Base-by-base conservation (phyloP, 805 yeast species). In the Torulaspora maleeae region DNA sequence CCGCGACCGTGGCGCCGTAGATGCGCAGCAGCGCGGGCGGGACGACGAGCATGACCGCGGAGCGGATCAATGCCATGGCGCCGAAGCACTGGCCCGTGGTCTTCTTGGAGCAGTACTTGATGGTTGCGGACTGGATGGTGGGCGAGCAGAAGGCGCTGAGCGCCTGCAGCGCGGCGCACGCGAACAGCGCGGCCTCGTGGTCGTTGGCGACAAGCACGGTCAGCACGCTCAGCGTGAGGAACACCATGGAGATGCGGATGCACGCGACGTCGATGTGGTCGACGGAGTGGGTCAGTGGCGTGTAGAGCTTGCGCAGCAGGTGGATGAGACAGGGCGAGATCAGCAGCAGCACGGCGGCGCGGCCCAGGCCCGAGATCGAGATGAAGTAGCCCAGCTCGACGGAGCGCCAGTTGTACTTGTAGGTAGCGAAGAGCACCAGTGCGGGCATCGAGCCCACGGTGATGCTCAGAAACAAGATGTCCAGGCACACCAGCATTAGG, bases 71-170 rank as follows among this genome's bases (percentile, higher is more conserved):
- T 0, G 87, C 78, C 36, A 83, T 61, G 0, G 83, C 87, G 8
- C 91, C 89, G 65, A 83, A 83, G 13, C 82, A 70, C 60, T 83
- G 88, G 13, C 95, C 95, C 4, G 78, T 72, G 49, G 74, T 74
- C 11, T 74, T 71, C 33, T 78, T 78, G 1, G 79, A 77, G 49
- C 73, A 76, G 60, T 80, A 80, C 59, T 85, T 85, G 43, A 80
- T 71, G 9, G 83, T 64, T 1, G 84, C 52, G 0, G 83, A 72
- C 55, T 78, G 82, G 9, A 82, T 50, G 0, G 82, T 71, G 1
- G 93, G 91, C 0, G 77, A 67, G 1, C 73, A 68, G 3, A 79
- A 44, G 0, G 80, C 67, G 1, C 80, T 77, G 33, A 81, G 56
- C 0, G 82, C 64, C 2, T 73, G 64, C 10, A 79, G 57, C 0